Conservation (phyloP, 2,329 filamentous ascomycete genomes). For the Colletotrichum acutatum region DNA sequence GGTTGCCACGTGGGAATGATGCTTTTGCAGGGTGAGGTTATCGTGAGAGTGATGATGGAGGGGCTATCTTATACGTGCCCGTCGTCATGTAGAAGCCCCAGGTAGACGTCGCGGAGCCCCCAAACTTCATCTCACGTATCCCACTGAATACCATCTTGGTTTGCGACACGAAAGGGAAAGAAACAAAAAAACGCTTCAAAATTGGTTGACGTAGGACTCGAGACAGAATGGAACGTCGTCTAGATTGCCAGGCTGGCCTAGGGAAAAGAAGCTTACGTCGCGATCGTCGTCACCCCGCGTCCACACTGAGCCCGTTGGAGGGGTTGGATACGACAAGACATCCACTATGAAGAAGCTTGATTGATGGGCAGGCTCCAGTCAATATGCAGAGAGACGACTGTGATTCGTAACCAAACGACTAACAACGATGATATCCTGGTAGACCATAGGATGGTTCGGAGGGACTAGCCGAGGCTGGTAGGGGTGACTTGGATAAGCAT, state of each 20-base stretch:
- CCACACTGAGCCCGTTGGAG: background rate
- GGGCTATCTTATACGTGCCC: background rate
- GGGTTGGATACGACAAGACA: background rate
- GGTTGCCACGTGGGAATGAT: background rate
- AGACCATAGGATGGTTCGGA: background rate
- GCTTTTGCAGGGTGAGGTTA: background rate
- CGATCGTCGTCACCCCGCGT: conserved; percentile 31
- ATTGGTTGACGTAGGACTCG: conserved; percentile 6
- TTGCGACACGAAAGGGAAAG: too few relatives aligned
- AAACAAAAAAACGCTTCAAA: background rate
- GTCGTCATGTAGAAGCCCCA: too few relatives aligned
- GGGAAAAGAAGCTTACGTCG: conserved; percentile 29
- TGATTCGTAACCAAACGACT: conserved; percentile 23
- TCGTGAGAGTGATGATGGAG: background rate
- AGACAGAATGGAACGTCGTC: background rate
- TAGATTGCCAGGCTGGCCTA: background rate
- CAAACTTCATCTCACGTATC: too few relatives aligned
- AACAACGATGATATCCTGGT: background rate
- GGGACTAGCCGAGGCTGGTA: conserved; percentile 15
- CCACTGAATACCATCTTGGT: too few relatives aligned
- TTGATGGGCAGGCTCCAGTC: background rate
- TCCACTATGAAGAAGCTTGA: conserved; percentile 22
- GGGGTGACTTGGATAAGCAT: too few relatives aligned
- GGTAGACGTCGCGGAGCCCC: too few relatives aligned
- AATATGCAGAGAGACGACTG: conserved; percentile 6